phyloP scores from a whole-genome alignment of 768 basidiomycete species.

The Asterophora parasitica region DNA sequence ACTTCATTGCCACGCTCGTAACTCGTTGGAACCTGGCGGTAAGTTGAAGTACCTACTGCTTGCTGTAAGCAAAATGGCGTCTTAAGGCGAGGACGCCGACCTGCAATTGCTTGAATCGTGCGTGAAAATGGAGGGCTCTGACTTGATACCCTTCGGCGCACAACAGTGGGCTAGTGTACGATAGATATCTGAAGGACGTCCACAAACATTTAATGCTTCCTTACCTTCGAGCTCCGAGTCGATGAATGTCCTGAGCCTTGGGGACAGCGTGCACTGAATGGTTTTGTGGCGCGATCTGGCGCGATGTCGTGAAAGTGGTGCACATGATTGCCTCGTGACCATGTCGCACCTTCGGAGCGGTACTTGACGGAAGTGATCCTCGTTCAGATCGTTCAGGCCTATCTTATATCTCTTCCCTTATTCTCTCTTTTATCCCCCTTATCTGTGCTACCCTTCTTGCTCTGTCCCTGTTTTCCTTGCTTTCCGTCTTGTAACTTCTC shows the following conservation, averaged over 20 bases:
- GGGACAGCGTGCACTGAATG: too few relatives aligned
- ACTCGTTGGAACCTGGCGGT: neutral
- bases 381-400: constrained; percentile 26
- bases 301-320: neutral
- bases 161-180: too few relatives aligned
- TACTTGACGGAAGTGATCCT: constrained; percentile 27
- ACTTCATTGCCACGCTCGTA: neutral
- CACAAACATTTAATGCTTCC: too few relatives aligned
- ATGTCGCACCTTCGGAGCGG: constrained; percentile 12
- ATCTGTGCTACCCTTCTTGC: constrained; percentile 17
- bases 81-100: neutral
- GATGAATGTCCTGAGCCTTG: too few relatives aligned
- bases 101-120: neutral
- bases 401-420: constrained; percentile 4
- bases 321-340: constrained; percentile 13
- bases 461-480: constrained; percentile 5
- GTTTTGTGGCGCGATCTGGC: too few relatives aligned
- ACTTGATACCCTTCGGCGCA: too few relatives aligned
- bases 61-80: too few relatives aligned
- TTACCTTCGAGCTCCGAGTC: too few relatives aligned
- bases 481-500: constrained; percentile 5
- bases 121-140: too few relatives aligned
- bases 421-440: constrained; percentile 11
- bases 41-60: too few relatives aligned
- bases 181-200: too few relatives aligned